Conservation (phyloP, 139 green algal genomes). For the Ettlia oleoabundans region DNA sequence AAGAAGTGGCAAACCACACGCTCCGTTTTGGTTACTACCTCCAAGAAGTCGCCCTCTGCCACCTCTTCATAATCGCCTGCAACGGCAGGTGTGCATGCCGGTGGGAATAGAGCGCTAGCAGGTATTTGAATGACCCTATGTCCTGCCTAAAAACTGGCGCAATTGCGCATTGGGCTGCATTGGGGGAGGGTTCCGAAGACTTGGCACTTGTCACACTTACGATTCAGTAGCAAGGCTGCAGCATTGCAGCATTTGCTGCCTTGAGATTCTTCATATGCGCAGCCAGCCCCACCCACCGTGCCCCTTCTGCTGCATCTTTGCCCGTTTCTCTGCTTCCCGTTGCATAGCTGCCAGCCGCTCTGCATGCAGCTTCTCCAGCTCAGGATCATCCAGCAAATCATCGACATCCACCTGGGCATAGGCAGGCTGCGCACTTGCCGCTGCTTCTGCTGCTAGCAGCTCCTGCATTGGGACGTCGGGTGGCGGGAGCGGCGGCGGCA, state of each 20-base stretch:
- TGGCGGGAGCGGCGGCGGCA: background rate
- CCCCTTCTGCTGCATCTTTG: conserved; percentile 75
- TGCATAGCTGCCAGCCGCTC: conserved; percentile 79
- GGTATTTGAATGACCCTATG: background rate
- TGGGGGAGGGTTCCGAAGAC: too few relatives aligned
- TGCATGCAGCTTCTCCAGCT: conserved; percentile 66
- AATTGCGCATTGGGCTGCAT: too few relatives aligned
- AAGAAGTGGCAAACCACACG: conserved; percentile 93
- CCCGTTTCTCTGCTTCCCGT: conserved; percentile 82
- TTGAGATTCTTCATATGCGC: too few relatives aligned
- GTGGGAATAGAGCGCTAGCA: background rate
- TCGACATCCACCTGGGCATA: conserved; percentile 72
- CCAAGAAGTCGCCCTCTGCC: conserved; percentile 90
- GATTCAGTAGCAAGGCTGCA: background rate
- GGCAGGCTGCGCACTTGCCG: conserved; percentile 27
- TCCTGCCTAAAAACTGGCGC: too few relatives aligned
- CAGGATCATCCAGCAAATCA: conserved; percentile 82
- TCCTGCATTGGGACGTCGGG: conserved; percentile 36
- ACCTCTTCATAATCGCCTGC: conserved; percentile 68
- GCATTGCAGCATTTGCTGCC: background rate
- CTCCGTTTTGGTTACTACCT: conserved; percentile 85
- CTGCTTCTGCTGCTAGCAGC: conserved; percentile 45
- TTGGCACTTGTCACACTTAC: too few relatives aligned
- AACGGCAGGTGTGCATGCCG: background rate
- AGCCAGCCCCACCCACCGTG: conserved; percentile 68